Conservation (phyloP, 2,329 filamentous ascomycete species). For the Teratosphaeria zuluensis region DNA sequence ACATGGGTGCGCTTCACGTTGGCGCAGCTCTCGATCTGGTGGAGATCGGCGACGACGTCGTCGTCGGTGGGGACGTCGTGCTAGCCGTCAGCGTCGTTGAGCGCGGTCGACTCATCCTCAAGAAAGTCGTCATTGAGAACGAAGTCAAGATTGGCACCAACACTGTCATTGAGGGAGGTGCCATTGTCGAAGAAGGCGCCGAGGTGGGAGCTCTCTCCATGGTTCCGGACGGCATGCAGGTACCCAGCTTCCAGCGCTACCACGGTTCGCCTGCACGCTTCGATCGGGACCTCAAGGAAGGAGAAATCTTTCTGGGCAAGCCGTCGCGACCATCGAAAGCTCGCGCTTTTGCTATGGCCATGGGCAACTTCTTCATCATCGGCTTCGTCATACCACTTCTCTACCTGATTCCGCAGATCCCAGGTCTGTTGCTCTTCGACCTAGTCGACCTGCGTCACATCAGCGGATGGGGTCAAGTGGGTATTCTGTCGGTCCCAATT, state of each 20-base stretch:
- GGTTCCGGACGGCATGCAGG: constrained; percentile 9
- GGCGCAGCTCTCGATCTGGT: constrained; percentile 15
- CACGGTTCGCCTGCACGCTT: background rate
- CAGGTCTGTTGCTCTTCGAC: background rate
- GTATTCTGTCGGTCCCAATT: background rate
- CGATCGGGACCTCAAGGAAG: background rate
- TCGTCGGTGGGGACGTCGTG: constrained; percentile 13
- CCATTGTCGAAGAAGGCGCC: constrained; percentile 13
- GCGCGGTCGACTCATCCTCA: constrained; percentile 14
- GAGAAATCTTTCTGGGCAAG: background rate
- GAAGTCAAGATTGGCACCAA: constrained; percentile 14
- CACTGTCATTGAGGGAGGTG: constrained; percentile 15
- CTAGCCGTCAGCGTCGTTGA: constrained; percentile 14
- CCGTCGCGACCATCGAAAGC: background rate
- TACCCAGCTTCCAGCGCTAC: background rate
- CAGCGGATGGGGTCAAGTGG: background rate
- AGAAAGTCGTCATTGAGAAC: constrained; percentile 12
- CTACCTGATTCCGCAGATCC: background rate
- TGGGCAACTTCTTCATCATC: background rate
- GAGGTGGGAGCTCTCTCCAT: constrained; percentile 15
- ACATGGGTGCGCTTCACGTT: constrained; percentile 13
- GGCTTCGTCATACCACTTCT: background rate
- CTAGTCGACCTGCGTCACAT: background rate
- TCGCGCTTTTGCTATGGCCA: background rate
- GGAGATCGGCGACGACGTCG: constrained; percentile 17